Percentiles rank a stretch among this genome's conserved stretches.
These are phyloP conservation scores for Pedinophyceae sp. DNA, from an alignment of 139 green algal species.

Conservation along the genomic window DNA sequence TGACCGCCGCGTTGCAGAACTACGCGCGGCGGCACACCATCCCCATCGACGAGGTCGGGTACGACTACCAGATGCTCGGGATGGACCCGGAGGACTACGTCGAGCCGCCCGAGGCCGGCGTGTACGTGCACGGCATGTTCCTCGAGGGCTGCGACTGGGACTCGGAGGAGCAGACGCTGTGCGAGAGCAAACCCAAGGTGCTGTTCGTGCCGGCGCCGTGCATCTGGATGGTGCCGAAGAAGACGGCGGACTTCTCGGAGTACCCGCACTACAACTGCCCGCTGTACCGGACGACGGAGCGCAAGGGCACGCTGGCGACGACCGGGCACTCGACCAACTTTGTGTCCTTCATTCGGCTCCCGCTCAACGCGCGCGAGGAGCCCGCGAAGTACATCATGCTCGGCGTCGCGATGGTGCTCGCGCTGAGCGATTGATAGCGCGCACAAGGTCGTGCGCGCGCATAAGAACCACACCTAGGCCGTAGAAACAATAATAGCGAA, in stretches of 20 bases:
- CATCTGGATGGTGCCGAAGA: slow-evolving; percentile 47
- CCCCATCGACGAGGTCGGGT: slow-evolving; percentile 55
- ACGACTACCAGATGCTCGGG: slow-evolving; percentile 50
- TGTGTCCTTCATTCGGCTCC: slow-evolving; percentile 53
- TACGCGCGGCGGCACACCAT: slow-evolving; percentile 48
- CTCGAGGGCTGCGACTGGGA: slow-evolving; percentile 58
- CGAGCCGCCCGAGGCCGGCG: slow-evolving; percentile 30
- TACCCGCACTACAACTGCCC: slow-evolving; percentile 58
- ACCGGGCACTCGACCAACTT: slow-evolving; percentile 74
- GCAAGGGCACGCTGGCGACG: slow-evolving; percentile 54
- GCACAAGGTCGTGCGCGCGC: too few relatives aligned
- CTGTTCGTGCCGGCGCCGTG: slow-evolving; percentile 41
- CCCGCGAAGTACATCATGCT: slow-evolving; percentile 49
- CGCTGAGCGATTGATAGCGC: slow-evolving; percentile 40
- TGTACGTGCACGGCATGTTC: slow-evolving; percentile 46
- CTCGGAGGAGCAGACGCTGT: slow-evolving; percentile 16
- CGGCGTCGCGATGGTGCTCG: slow-evolving; percentile 47
- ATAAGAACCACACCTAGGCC: too few relatives aligned
- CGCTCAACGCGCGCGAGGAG: slow-evolving; percentile 22
- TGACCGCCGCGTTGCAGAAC: slow-evolving; percentile 55
- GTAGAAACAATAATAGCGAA: too few relatives aligned
- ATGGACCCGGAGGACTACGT: slow-evolving; percentile 26
- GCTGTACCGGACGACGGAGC: slow-evolving; percentile 56
- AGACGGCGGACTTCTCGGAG: slow-evolving; percentile 11
- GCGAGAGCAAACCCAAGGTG: slow-evolving; percentile 29